Evolutionary conservation across 208 protist genomes (phyloP).

Genomic region (Trypanosoma rangeli): DNA sequence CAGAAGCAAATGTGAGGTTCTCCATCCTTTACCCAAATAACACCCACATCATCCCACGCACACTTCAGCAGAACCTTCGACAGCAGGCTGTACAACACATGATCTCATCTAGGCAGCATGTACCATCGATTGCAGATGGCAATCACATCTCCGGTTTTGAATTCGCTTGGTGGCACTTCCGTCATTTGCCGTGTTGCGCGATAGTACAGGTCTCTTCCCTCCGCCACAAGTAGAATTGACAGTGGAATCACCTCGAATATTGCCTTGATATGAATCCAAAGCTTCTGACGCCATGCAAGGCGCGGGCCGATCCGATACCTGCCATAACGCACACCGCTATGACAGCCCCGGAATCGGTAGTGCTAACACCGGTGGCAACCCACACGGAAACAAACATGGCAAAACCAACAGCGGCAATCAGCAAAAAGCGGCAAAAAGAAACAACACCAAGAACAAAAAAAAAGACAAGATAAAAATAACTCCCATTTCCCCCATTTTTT

Average conservation of each 20-base stretch:
- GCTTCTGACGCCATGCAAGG: constrained; percentile 62
- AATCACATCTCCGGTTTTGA: constrained; percentile 80
- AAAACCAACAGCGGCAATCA: constrained; percentile 10
- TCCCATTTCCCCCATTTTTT: constrained; percentile 2
- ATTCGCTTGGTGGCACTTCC: constrained; percentile 41
- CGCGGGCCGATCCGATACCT: constrained; percentile 40
- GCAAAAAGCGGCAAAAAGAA: constrained; percentile 4
- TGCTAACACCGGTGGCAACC: neutral
- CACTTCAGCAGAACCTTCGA: constrained; percentile 87
- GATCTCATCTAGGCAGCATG: constrained; percentile 74
- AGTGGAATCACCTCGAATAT: constrained; percentile 73
- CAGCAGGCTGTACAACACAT: constrained; percentile 70
- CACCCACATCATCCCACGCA: constrained; percentile 84
- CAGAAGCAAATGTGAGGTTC: constrained; percentile 67
- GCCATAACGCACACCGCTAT: constrained; percentile 36
- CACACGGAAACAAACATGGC: neutral
- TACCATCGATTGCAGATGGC: constrained; percentile 89
- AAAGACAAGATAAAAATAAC: neutral
- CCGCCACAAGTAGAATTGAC: constrained; percentile 76
- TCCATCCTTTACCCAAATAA: constrained; percentile 57
- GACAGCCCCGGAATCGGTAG: neutral
- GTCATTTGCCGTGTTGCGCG: constrained; percentile 73
- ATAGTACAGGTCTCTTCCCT: constrained; percentile 84
- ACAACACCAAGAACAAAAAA: constrained; percentile 2
- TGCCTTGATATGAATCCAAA: constrained; percentile 71